phyloP scores from a whole-genome alignment of 768 basidiomycete genomes.

The Psilocybe subaeruginosa region DNA sequence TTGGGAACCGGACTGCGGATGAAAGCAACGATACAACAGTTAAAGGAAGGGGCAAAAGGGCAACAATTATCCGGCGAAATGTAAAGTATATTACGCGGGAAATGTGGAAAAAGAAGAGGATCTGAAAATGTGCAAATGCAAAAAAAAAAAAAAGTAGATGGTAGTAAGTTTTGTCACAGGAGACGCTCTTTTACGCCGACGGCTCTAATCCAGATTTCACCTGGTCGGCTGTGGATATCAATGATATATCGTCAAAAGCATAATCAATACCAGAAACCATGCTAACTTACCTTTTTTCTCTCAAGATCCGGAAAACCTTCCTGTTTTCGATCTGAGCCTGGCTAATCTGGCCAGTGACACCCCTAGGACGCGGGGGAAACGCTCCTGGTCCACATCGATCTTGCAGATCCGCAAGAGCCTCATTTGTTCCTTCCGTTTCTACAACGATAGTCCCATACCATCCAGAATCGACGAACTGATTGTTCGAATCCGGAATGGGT shows the following conservation, averaged over 20 bases:
- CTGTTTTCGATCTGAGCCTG: constrained; percentile 42
- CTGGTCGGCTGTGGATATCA: constrained; percentile 55
- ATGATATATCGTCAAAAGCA: constrained; percentile 6
- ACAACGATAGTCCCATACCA: constrained; percentile 87
- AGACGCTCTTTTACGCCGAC: constrained; percentile 53
- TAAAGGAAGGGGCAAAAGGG: not conserved
- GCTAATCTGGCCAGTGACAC: constrained; percentile 37
- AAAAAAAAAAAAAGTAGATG: not conserved
- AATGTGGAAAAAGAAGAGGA: not conserved
- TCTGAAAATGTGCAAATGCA: not conserved
- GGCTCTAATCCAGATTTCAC: constrained; percentile 72
- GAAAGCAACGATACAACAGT: not conserved
- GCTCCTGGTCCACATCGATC: constrained; percentile 68
- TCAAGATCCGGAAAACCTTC: constrained; percentile 65
- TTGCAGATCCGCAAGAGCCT: constrained; percentile 78
- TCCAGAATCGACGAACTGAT: constrained; percentile 68
- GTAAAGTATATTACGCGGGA: not conserved
- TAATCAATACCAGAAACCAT: not conserved
- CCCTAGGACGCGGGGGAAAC: constrained; percentile 62
- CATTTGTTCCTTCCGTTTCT: constrained; percentile 88
- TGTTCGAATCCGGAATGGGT: constrained; percentile 57
- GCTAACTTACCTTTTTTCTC: constrained; percentile 66
- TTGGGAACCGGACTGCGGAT: not conserved
- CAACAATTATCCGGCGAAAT: not conserved
- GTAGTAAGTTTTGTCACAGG: constrained; percentile 3